Base-by-base conservation (phyloP, 352 stramenopile genomes). In the Phytophthora podocarpi region DNA sequence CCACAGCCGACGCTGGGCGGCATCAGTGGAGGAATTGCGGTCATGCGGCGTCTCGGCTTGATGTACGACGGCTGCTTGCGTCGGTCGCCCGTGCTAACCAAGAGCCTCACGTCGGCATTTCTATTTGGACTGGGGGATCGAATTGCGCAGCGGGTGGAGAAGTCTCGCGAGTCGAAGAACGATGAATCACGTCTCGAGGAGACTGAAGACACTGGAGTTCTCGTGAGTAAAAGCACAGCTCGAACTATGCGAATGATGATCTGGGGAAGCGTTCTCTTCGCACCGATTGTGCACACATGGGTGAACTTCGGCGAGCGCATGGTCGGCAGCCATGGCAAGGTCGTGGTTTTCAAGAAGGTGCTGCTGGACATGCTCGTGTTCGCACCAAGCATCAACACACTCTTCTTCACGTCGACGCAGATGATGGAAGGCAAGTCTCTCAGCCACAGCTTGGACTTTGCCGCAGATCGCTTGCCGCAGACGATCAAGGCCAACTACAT, bases 241-340 rank as follows among this genome's bases (percentile, higher is more conserved):
- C 72, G 88, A 46, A 87, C 85, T 4, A 36, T 80, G 20, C 74
- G 90, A 8, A 96, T 96, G 75, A 76, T 91, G 37, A 66, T 95
- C 46, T 97, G 95, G 65, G 89, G 88, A 12, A 76, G 94, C 26
- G 70, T 88, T 10, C 51, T 97, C 20, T 89, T 96, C 64, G 85
- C 86, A 16, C 88, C 89, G 0, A 70, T 76, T 46, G 89, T 85
- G 48, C 86, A 97, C 67, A 91, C 82, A 60, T 97, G 95, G 62
- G 94, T 96, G 55, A 76, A 87, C 27, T 63, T 93, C 10, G 60
- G 96, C 7, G 87, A 97, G 54, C 55, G 63, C 74, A 63, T 41
- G 9, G 67, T 77, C n/a, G 56, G 63, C 8, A 72, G 59, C 24
- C 34, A 64, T 11, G 71, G 71, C n/a, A 63, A 62, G 40, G 46